These are phyloP conservation scores for Tetrapisispora pingtungensis DNA, from an alignment of 805 yeast species.

Conservation along the genomic window DNA sequence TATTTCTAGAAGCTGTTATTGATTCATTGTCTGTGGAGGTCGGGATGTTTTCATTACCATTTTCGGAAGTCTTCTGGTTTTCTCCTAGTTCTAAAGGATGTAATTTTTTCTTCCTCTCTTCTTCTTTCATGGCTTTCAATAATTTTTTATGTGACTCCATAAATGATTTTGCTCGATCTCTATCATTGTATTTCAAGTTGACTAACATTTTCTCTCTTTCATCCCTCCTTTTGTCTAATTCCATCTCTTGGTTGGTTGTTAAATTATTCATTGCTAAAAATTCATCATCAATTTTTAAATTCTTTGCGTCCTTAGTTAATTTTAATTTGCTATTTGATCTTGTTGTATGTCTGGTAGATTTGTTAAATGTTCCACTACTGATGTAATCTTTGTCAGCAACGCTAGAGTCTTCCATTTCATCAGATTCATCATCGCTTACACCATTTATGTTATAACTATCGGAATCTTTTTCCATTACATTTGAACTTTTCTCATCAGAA, in stretches of 20 bases:
- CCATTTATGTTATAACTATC: conserved; percentile 4
- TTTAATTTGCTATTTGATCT: background rate
- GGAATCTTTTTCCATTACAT: conserved; percentile 1
- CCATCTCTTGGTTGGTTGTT: conserved; percentile 16
- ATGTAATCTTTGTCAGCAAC: background rate
- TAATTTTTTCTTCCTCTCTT: conserved; percentile 25
- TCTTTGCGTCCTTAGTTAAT: background rate
- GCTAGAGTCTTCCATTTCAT: conserved; percentile 2
- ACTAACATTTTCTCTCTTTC: conserved; percentile 28
- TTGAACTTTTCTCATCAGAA: conserved; percentile 25
- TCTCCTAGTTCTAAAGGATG: conserved; percentile 13
- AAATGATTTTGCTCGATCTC: conserved; percentile 25
- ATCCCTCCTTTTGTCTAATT: conserved; percentile 26
- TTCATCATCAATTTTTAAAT: background rate
- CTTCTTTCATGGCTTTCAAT: conserved; percentile 26
- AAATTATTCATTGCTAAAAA: conserved; percentile 1
- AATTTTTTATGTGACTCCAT: conserved; percentile 27
- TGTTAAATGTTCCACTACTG: background rate
- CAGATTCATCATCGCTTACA: conserved; percentile 3
- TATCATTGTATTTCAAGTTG: conserved; percentile 27
- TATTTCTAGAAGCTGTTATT: background rate
- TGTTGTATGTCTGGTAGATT: background rate
- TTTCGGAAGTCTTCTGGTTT: background rate
- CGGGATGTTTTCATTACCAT: background rate
- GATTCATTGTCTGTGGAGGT: background rate